Evolutionary conservation across 2,329 filamentous ascomycete genomes (phyloP).

Genomic region (Pseudogymnoascus sp.): DNA sequence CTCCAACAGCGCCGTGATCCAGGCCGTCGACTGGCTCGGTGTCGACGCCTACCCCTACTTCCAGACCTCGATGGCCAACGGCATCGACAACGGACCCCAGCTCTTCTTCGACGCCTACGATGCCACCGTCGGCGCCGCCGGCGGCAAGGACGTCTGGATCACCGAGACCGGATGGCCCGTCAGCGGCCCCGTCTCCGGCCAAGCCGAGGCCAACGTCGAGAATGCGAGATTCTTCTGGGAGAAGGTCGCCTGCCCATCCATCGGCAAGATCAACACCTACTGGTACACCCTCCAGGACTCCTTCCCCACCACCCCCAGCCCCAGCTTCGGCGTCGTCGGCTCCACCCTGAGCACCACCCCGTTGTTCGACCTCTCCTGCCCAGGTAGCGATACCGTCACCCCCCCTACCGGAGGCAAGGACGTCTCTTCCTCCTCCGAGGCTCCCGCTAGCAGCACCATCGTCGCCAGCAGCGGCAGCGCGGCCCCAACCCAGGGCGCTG

Average conservation of each 20-base stretch:
- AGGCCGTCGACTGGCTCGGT: slow-evolving; percentile 68
- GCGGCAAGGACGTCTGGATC: slow-evolving; percentile 69
- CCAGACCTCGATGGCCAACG: slow-evolving; percentile 59
- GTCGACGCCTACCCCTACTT: slow-evolving; percentile 82
- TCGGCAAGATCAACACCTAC: slow-evolving; percentile 58
- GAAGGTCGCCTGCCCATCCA: slow-evolving; percentile 63
- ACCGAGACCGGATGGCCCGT: slow-evolving; percentile 87
- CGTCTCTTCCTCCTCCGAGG: not conserved
- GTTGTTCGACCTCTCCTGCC: slow-evolving; percentile 56
- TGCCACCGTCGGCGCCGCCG: slow-evolving; percentile 47
- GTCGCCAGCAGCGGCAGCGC: not conserved
- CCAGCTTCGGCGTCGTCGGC: slow-evolving; percentile 63
- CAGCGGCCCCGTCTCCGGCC: slow-evolving; percentile 52
- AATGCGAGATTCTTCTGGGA: slow-evolving; percentile 80
- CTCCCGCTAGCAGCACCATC: not conserved
- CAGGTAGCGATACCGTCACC: slow-evolving; percentile 9
- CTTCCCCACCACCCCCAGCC: slow-evolving; percentile 48
- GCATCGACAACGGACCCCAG: slow-evolving; percentile 51
- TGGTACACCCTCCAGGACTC: slow-evolving; percentile 72
- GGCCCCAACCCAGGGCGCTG: not conserved
- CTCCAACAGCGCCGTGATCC: slow-evolving; percentile 61
- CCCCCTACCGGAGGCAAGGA: not conserved
- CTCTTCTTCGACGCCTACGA: slow-evolving; percentile 62
- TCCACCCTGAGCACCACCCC: slow-evolving; percentile 42
- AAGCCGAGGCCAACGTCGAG: slow-evolving; percentile 51